Base-by-base conservation (phyloP, 2,329 filamentous ascomycete genomes). In the Dothistroma pini region DNA sequence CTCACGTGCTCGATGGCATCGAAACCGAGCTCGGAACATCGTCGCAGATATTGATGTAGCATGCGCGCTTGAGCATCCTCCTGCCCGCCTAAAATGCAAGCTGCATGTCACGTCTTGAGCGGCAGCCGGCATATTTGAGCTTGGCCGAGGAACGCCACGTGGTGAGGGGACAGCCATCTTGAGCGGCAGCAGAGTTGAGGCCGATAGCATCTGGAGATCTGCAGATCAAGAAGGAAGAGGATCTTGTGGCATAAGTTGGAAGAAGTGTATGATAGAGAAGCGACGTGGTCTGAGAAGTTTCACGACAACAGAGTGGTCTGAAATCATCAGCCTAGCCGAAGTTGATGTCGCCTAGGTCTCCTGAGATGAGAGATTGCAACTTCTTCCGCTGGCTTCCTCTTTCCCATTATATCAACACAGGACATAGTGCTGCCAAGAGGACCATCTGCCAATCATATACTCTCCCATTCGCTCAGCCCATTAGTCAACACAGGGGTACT, bases 61-160 rank as follows among this genome's bases (percentile, higher is more conserved):
- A 53, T n/a, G 47, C 31, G 51, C 21, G 51, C n/a, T 14, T 14
- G 2, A 29, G 51, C 51, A 12, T 35, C 14, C n/a, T 44, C 41
- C 41, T 44, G 41, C 41, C 16, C 41, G 41, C 41, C 41, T 19
- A 44, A 35, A 53, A 35, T 53, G 51, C 51, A 53, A 53, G 51
- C 51, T 32, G 51, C 51, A 53, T n/a, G 51, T 53, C 51, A 53
- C 25, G 51, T 53, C 25, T 35, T 53, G 51, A 53, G 31, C 51
- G 51, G 51, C 31, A 53, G 51, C 34, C 51, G 51, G 51, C 51
- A 53, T 31, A 8, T 14, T 4, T 6, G n/a, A 32, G 25, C 51
- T 53, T 53, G 51, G 51, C 51, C 51, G 51, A 53, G 19, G 51
- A 29, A 21, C 31, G 29, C 51, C n/a, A 31, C n/a, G n/a, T 53